Percentiles rank a stretch among this genome's conserved stretches.
phyloP scores from a whole-genome alignment of 306 rosid genomes.

The Fragaria vesca region DNA sequence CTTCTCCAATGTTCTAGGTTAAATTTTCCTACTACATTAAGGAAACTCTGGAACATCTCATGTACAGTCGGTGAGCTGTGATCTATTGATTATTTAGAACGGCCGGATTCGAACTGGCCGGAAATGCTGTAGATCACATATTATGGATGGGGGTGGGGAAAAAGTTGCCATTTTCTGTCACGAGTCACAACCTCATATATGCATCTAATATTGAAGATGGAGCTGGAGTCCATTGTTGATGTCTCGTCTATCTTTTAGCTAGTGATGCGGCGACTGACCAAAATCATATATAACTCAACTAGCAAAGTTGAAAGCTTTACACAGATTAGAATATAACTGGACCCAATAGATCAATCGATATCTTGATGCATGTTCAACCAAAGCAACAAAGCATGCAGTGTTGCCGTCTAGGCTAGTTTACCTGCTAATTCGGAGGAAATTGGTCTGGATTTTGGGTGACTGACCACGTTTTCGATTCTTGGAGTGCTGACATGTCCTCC shows the following conservation, averaged over 20 bases:
- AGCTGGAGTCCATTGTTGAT: constrained; percentile 3
- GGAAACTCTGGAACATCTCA: background rate
- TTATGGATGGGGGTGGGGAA: background rate
- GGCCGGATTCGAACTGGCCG: too few species aligned
- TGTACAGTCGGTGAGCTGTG: background rate
- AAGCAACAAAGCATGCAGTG: background rate
- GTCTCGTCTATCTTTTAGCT: background rate
- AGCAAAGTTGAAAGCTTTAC: background rate
- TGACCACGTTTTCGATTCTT: constrained; percentile 1
- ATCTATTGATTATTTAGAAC: background rate
- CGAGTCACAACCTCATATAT: too few species aligned
- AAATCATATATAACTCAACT: background rate
- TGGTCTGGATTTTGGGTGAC: background rate
- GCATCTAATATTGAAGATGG: background rate
- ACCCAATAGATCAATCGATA: constrained; percentile 1
- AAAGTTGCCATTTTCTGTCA: background rate
- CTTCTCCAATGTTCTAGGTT: background rate
- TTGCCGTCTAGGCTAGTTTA: background rate
- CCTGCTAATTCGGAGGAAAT: background rate
- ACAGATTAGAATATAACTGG: background rate
- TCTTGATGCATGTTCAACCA: background rate
- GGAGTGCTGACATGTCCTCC: background rate
- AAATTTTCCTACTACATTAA: background rate
- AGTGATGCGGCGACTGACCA: background rate
- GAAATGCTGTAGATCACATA: too few species aligned